phyloP scores from a whole-genome alignment of 305 asterid species.

The Stenogyne calaminthoides region DNA sequence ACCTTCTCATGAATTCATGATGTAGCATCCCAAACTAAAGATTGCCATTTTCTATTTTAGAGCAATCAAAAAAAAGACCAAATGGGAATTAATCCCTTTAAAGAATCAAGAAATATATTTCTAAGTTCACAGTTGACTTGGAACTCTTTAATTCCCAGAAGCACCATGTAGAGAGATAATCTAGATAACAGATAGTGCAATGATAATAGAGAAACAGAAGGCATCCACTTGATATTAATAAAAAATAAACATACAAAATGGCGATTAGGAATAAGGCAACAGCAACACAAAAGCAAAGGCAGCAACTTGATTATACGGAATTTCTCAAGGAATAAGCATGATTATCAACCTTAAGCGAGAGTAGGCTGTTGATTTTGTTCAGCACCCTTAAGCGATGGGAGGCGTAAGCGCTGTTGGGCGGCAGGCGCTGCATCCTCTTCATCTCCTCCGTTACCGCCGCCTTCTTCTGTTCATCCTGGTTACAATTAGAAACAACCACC shows the following conservation, averaged over 20 bases:
- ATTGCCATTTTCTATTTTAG: background rate
- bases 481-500: background rate
- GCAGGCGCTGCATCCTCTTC: constrained; percentile 53
- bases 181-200: background rate
- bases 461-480: constrained; percentile 44
- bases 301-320: background rate
- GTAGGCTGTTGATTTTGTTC: constrained; percentile 66
- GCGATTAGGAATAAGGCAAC: background rate
- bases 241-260: background rate
- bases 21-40: background rate
- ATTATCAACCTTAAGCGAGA: constrained; percentile 59
- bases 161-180: background rate
- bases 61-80: background rate
- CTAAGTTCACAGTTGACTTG: background rate
- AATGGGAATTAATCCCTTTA: background rate
- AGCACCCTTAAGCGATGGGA: constrained; percentile 77
- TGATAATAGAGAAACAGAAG: background rate
- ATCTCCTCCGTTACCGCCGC: constrained; percentile 67
- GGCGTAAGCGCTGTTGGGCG: constrained; percentile 70
- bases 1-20: background rate
- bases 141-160: background rate
- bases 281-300: background rate
- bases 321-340: background rate
- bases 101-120: background rate
- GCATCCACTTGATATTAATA: background rate